A percentile compares a stretch with the other conserved stretches of the same genome.
phyloP scores from a whole-genome alignment of 2,329 filamentous ascomycete species.

The Calonectria naviculata region DNA sequence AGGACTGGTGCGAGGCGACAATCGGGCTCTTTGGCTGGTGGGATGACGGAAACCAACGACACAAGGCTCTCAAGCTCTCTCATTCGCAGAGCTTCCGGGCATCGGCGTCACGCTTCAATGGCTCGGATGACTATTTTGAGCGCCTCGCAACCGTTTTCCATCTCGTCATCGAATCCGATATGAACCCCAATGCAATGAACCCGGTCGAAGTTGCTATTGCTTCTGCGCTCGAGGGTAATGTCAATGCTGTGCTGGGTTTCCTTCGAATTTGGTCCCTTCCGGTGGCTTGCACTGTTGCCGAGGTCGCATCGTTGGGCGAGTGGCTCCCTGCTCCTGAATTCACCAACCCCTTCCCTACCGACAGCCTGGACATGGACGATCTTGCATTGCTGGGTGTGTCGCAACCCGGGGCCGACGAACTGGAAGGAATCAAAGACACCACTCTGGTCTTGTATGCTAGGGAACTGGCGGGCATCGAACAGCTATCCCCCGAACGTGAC shows the following conservation, averaged over 20 bases:
- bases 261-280: constrained; percentile 85
- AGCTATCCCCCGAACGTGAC: constrained; percentile 64
- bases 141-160: constrained; percentile 79
- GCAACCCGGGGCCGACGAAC: constrained; percentile 66
- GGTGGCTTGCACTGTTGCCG: constrained; percentile 80
- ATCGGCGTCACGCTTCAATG: constrained; percentile 55
- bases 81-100: constrained; percentile 52
- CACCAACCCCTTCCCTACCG: constrained; percentile 63
- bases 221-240: constrained; percentile 84
- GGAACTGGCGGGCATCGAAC: constrained; percentile 67
- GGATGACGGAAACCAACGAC: constrained; percentile 76
- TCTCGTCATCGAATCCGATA: constrained; percentile 74
- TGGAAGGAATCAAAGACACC: constrained; percentile 80
- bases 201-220: constrained; percentile 84
- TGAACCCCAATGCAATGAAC: constrained; percentile 81
- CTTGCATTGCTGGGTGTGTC: constrained; percentile 83
- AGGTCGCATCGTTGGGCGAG: constrained; percentile 83
- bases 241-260: constrained; percentile 79
- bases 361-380: constrained; percentile 84
- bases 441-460: constrained; percentile 82
- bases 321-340: constrained; percentile 73
- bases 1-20: constrained; percentile 94
- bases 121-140: constrained; percentile 77
- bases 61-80: constrained; percentile 53
- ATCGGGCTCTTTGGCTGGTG: constrained; percentile 90